phyloP scores from a whole-genome alignment of 106 monocot genomes.

The Ottelia alismoides region DNA sequence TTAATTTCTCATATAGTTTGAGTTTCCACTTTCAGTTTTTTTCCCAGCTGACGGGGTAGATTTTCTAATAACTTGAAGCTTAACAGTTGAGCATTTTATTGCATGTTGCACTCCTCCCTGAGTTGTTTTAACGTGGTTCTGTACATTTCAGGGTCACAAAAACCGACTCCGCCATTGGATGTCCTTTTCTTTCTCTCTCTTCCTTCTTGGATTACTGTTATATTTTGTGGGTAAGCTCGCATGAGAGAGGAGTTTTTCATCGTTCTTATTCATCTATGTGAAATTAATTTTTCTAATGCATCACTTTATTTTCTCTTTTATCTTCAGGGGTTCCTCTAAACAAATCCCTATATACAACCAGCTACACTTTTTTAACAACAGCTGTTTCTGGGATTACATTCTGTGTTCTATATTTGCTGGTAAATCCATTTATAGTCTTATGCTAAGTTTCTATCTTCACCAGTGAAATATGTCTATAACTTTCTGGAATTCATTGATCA shows the following conservation, averaged over 20 bases:
- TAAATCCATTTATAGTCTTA: background rate
- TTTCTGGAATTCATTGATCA: too few species aligned
- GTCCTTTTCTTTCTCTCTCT: constrained; percentile 30
- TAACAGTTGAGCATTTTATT: background rate
- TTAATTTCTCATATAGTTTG: background rate
- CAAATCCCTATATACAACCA: constrained; percentile 10
- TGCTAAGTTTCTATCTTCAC: too few species aligned
- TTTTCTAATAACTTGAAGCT: background rate
- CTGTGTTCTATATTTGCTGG: constrained; percentile 8
- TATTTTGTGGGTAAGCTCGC: constrained; percentile 38
- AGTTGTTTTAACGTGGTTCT: too few species aligned
- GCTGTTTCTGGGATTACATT: constrained; percentile 5
- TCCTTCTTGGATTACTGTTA: constrained; percentile 38
- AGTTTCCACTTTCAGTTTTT: background rate
- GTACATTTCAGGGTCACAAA: constrained; percentile 53
- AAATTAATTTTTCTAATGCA: background rate
- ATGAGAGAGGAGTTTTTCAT: background rate
- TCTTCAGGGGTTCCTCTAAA: constrained; percentile 6
- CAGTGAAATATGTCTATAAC: too few species aligned
- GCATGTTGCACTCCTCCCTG: background rate
- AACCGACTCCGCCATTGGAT: constrained; percentile 39
- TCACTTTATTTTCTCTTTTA: too few species aligned
- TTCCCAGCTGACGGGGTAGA: background rate
- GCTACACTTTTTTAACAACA: constrained; percentile 8
- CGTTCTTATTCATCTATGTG: background rate